Evolutionary conservation across 1,284 basidiomycete genomes (phyloP), one percentile per base, ranked within the genome.

Genomic region (Chiua sp.): DNA sequence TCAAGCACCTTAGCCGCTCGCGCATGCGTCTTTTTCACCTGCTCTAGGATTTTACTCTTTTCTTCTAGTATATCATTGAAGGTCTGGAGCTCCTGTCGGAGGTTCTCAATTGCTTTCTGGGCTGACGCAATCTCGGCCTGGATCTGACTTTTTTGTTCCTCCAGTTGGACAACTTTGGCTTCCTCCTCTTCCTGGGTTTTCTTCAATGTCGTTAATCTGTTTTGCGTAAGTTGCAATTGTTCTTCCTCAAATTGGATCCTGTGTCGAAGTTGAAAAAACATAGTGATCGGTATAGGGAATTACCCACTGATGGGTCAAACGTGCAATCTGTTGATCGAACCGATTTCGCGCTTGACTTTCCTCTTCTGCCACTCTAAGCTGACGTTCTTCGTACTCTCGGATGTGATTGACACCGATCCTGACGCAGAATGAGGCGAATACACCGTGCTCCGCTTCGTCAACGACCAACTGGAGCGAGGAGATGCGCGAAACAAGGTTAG

Each of bases 321-420:
- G 85, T 4, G 93, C 91, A 58, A 96, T 91, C 74, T 98, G 95
- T 15, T 90, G 91, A 63, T 96, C 90, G 70, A 89, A 98, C 56
- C 91, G 84, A 64, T 96, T 78, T 58, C 93, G 81, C 4, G 93
- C 93, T 66, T 93, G 93, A 69, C 86, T 92, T 75, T 96, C 94
- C 67, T 93, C 90, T 72, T 94, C 88, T 1, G 93, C 93, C 26
- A 93, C 84, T 72, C 91, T 93, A 35, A 98, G 82, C 71, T 98
- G 96, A 22, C 92, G 87, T 72, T 94, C 91, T 76, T 99, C 97
- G 74, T 98, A 99, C 64, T 98, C 94, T 48, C 97, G 88, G 63
- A 99, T 96, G 77, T 91, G 89, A 37, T 78, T 74, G 11, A 98
- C 91, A 7, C 88, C 86, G 66, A 99, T 96, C 59, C 87, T 84